Base-by-base conservation (phyloP, 1,284 basidiomycete species). In the Pseudozyma sp. region DNA sequence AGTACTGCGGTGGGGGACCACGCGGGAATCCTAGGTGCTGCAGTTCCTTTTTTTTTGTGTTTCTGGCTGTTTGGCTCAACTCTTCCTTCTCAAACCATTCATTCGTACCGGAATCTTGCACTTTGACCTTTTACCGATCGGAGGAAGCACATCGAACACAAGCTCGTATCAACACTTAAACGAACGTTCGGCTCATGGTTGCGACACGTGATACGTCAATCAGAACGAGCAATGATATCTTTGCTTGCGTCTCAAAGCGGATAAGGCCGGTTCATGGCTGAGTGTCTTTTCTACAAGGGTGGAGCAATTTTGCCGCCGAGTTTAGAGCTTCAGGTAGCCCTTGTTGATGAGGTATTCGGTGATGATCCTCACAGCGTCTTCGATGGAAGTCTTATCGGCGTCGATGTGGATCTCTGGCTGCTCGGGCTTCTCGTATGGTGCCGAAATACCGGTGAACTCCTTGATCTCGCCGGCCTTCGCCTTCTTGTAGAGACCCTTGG, bases 401-500 rank as follows among this genome's bases (percentile, higher is more conserved):
- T 89, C 90, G 85, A 99, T 92, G 86, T 97, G 94, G 66, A 99
- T 90, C 86, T 99, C 97, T 43, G 96, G 91, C 16, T 87, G 87
- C 62, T 88, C 87, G 7, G 97, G 96, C 8, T 91, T 90, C 86
- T 99, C 97, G 85, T 99, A 99, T 9, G 97, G 97, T 4, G 97
- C 94, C 39, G 94, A 95, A 83, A 99, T 92, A 11, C 97, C 96
- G 47, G 97, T 99, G 86, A 99, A 98, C 71, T 98, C 96, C 89
- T 95, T 96, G 84, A 99, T 98, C 86, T 96, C 93, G 24, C 97
- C 96, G 1, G 92, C 91, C 68, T 95, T 88, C 6, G 97, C 97
- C 86, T 95, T 97, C 87, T 94, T 97, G 88, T 99, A 99, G 62
- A 99, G 86, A 0, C 96, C 97, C 86, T 99, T 99, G 6, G 97